Base-by-base conservation (phyloP, 441 rosid genomes). In the Aleurites moluccanus region DNA sequence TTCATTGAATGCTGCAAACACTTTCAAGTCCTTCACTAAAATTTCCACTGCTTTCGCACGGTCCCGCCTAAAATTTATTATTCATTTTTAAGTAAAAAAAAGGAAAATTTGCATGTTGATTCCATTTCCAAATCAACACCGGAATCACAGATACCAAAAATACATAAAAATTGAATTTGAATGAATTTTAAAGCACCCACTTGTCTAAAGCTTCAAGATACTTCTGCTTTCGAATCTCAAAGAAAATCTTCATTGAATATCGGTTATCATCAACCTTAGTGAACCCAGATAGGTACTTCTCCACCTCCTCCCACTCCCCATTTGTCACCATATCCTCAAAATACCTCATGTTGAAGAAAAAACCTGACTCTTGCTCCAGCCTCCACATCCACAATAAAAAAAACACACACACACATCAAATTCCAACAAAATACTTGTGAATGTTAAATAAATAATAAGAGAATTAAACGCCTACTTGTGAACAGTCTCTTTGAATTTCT, bases 291-390 rank as follows among this genome's bases (percentile, higher is more conserved):
- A 91, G 76, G 79, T 90, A 91, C 84, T 90, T 91, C 83, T 91
- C 94, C 55, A 91, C 91, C 72, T 91, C 93, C 78, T 91, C 97
- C 97, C 97, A 91, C 84, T 91, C 94, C 45, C 94, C 97, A 80
- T 86, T 90, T 50, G 91, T 87, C 79, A 90, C 93, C 91, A 87
- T 87, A 28, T 92, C 97, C 82, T 92, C 97, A 76, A 92, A 92
- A 66, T 84, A 79, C 80, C 87, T 81, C 91, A 92, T 84, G 82
- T 88, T 92, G 83, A 90, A 92, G 87, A 77, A 90, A 81, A 88
- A 90, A 38, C 91, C 93, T 0, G 97, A 92, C 81, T 92, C 97
- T 81, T 90, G 92, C 87, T 92, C 97, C 88, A 92, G 72, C 70
- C 97, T 92, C 68, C 71, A 68, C 64, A 69, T 6, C 38, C 33